Percentiles rank a stretch among this genome's conserved stretches.
Evolutionary conservation across 306 rosid species (phyloP).

Genomic region (Alnus glutinosa): DNA sequence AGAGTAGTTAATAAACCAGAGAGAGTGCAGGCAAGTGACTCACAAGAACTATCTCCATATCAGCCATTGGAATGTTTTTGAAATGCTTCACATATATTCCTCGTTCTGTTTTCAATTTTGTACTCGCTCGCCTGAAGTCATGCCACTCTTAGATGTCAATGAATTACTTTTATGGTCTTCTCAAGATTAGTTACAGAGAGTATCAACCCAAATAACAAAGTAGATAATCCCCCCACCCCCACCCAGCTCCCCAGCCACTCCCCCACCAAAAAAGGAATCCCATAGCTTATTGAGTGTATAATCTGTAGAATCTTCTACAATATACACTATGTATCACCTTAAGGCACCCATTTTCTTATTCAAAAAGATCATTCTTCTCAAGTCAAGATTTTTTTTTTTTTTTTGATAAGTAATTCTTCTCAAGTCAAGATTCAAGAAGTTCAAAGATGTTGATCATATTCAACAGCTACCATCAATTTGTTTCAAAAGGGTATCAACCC

Average conservation of each 20-base stretch:
- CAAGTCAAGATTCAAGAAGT: too few relatives aligned
- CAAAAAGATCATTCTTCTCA: neutral
- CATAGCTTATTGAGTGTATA: neutral
- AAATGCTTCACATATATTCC: constrained; percentile 92
- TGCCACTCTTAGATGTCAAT: constrained; percentile 38
- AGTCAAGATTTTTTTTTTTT: neutral
- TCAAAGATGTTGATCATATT: neutral
- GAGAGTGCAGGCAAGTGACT: constrained; percentile 35
- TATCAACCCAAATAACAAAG: neutral
- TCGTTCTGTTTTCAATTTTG: constrained; percentile 49
- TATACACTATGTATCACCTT: neutral
- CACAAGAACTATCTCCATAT: constrained; percentile 95
- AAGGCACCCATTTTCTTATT: neutral
- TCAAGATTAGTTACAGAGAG: neutral
- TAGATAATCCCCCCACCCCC: constrained; percentile 3
- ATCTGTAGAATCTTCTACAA: neutral
- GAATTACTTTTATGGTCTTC: constrained; percentile 1
- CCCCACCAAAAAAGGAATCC: neutral
- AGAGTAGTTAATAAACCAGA: neutral
- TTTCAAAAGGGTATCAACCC: too few relatives aligned
- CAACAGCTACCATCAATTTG: neutral
- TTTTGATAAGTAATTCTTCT: too few relatives aligned
- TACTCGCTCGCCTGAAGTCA: constrained; percentile 61
- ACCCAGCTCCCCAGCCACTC: too few relatives aligned
- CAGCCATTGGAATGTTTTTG: constrained; percentile 91